Conservation (phyloP, 805 yeast genomes). For the Kazachstania psychrophila region DNA sequence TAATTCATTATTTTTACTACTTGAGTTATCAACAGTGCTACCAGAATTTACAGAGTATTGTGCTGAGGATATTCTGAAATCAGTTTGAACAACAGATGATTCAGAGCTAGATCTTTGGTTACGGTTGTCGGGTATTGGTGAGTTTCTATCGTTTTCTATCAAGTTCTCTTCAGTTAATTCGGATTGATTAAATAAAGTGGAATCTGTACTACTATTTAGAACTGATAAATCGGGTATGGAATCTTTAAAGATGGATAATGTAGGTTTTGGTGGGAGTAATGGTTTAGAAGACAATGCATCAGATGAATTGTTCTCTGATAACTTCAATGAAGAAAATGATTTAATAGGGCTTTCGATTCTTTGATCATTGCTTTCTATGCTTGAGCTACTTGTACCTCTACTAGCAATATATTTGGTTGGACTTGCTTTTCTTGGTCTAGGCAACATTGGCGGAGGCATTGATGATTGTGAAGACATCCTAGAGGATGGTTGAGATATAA, state of each 20-base stretch:
- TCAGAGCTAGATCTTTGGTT: not conserved
- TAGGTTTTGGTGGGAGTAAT: constrained; percentile 11
- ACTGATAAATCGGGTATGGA: constrained; percentile 9
- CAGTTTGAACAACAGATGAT: not conserved
- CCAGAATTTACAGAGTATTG: not conserved
- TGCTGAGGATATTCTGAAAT: too few species aligned
- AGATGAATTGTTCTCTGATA: constrained; percentile 1
- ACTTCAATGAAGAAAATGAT: constrained; percentile 6
- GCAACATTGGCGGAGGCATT: constrained; percentile 15
- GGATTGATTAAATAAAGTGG: constrained; percentile 4
- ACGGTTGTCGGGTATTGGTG: not conserved
- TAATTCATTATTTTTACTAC: constrained; percentile 1
- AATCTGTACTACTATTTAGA: constrained; percentile 15
- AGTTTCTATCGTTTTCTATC: not conserved
- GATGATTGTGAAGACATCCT: constrained; percentile 1
- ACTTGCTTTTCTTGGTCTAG: constrained; percentile 23
- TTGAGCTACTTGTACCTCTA: constrained; percentile 6
- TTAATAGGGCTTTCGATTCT: constrained; percentile 8
- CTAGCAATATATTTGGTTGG: constrained; percentile 13
- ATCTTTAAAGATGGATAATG: not conserved
- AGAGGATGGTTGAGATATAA: not conserved
- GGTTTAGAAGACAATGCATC: constrained; percentile 1
- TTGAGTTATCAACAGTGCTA: not conserved
- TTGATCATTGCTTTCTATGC: not conserved
- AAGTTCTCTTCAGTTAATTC: constrained; percentile 2